A percentile compares a stretch with the other conserved stretches of the same genome.
phyloP scores from a whole-genome alignment of 306 rosid genomes.

The Dalbergia cochinchinensis region DNA sequence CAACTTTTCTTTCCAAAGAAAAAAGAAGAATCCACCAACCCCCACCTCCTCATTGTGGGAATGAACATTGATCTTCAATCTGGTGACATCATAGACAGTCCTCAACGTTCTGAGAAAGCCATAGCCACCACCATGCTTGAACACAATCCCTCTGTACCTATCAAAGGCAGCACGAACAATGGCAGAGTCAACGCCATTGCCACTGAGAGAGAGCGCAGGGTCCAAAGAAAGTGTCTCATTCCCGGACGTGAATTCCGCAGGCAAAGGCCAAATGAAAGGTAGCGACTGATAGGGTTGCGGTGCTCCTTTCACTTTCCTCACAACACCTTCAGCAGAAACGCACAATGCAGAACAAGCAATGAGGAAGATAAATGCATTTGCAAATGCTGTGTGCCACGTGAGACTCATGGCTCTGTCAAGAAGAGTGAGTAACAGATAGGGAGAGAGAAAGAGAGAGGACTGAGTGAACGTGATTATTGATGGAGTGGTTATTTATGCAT shows the following conservation, averaged over 20 bases:
- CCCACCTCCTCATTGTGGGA: constrained; percentile 70
- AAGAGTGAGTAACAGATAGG: neutral
- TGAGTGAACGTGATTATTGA: neutral
- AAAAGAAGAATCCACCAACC: constrained; percentile 2
- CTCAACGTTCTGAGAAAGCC: constrained; percentile 46
- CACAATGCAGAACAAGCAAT: constrained; percentile 36
- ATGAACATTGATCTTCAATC: constrained; percentile 61
- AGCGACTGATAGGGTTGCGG: constrained; percentile 48
- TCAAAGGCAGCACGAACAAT: constrained; percentile 71
- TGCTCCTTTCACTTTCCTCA: neutral
- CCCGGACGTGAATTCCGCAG: constrained; percentile 73
- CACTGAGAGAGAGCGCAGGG: constrained; percentile 70
- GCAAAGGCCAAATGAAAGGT: constrained; percentile 90
- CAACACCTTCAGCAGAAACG: constrained; percentile 48
- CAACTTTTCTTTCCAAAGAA: neutral
- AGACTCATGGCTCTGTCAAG: constrained; percentile 38
- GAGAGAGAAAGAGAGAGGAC: neutral
- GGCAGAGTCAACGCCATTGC: constrained; percentile 60
- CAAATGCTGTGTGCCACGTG: constrained; percentile 9
- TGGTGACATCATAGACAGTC: constrained; percentile 61
- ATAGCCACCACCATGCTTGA: constrained; percentile 54
- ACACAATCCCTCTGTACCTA: constrained; percentile 71
- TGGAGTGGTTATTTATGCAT: neutral
- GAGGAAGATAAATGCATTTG: constrained; percentile 25
- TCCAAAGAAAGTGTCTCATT: constrained; percentile 70